Evolutionary conservation across 1,139 yeast genomes (phyloP).

Genomic region (Taphrina sp.): DNA sequence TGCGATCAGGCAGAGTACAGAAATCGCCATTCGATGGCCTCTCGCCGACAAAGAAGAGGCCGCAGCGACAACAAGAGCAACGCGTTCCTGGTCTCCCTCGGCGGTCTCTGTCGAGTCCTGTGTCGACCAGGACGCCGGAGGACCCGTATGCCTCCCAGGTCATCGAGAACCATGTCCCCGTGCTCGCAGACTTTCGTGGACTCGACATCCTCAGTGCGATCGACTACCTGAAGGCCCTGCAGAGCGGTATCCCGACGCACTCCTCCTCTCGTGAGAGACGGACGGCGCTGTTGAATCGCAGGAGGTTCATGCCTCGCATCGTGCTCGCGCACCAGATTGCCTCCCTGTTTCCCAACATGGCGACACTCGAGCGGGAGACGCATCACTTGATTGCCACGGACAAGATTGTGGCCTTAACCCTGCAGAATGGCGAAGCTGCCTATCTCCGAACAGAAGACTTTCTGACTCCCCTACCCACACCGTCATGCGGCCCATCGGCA

Average conservation of each 20-base stretch:
- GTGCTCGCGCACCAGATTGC: conserved; percentile 25
- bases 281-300: conserved; percentile 3
- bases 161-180: conserved; percentile 10
- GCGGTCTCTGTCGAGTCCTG: too few relatives aligned
- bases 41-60: neutral
- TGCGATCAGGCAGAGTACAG: conserved; percentile 7
- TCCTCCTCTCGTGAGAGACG: conserved; percentile 9
- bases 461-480: conserved; percentile 1
- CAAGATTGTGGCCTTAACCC: conserved; percentile 2
- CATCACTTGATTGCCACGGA: conserved; percentile 12
- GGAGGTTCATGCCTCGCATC: conserved; percentile 18
- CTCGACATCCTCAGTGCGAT: conserved; percentile 24
- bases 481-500: too few relatives aligned
- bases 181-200: conserved; percentile 11
- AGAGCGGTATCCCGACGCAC: conserved; percentile 1
- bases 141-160: conserved; percentile 18
- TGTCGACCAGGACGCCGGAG: too few relatives aligned
- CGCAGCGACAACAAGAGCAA: too few relatives aligned
- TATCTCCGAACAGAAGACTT: conserved; percentile 15
- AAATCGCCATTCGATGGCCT: conserved; percentile 15
- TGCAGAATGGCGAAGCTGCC: conserved; percentile 23
- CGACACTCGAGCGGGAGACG: conserved; percentile 19
- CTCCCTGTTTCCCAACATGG: conserved; percentile 26
- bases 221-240: conserved; percentile 20
- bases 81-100: too few relatives aligned